phyloP scores from a whole-genome alignment of 495 filamentous ascomycete genomes.

The Neohortaea acidophila region DNA sequence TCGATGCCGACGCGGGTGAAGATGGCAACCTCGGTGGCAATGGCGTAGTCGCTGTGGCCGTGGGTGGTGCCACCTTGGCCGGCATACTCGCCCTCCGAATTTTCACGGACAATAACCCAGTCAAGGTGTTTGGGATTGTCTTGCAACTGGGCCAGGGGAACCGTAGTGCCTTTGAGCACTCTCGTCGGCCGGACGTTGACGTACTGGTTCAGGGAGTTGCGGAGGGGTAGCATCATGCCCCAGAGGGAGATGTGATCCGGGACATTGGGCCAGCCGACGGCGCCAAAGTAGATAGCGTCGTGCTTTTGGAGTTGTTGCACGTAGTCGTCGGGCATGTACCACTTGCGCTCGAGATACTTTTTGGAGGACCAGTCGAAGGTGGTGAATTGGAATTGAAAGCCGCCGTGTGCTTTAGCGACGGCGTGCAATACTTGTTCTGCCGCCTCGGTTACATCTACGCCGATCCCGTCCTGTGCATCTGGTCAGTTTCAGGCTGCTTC shows the following conservation, averaged over 20 bases:
- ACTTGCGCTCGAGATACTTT: constrained; percentile 23
- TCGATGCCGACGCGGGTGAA: constrained; percentile 29
- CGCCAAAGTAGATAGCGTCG: constrained; percentile 31
- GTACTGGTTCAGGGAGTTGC: constrained; percentile 27
- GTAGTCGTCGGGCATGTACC: constrained; percentile 27
- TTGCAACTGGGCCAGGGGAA: constrained; percentile 18
- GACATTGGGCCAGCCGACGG: constrained; percentile 27
- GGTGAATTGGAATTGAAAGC: constrained; percentile 25
- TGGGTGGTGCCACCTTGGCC: constrained; percentile 28
- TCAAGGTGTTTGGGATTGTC: constrained; percentile 20
- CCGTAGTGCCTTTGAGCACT: constrained; percentile 23
- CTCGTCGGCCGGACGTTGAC: constrained; percentile 29
- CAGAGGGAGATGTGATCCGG: constrained; percentile 32
- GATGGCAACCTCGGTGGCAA: constrained; percentile 28
- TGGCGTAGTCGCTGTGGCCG: constrained; percentile 17
- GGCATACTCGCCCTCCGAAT: constrained; percentile 29
- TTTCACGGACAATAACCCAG: constrained; percentile 31
- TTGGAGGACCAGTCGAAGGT: constrained; percentile 27
- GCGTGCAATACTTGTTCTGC: constrained; percentile 23
- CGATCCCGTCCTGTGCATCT: constrained; percentile 31
- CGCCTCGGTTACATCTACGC: constrained; percentile 28
- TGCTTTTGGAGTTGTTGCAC: constrained; percentile 24
- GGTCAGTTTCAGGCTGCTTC: too few relatives aligned
- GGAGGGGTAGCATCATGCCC: constrained; percentile 29
- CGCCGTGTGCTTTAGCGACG: constrained; percentile 20